A percentile compares a stretch with the other conserved stretches of the same genome.
Conservation (phyloP, 108 stramenopile genomes). For the Nitzschia putrida region DNA sequence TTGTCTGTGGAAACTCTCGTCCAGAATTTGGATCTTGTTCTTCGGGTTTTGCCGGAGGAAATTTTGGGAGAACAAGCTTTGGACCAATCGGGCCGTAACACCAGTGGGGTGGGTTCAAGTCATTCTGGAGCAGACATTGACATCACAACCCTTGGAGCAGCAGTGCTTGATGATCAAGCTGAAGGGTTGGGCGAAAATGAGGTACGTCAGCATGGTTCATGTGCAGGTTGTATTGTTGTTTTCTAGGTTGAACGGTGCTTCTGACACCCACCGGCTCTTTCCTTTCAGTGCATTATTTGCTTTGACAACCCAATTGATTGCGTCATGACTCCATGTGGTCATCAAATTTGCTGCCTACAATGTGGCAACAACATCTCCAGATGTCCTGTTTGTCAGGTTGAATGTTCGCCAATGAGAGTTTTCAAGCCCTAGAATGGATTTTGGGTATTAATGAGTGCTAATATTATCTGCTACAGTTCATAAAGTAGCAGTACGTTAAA, state of each 20-base stretch:
- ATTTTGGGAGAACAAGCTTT: slow-evolving; percentile 13
- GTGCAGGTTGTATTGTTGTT: neutral
- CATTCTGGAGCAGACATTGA: slow-evolving; percentile 1
- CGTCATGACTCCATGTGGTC: slow-evolving; percentile 80
- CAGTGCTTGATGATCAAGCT: slow-evolving; percentile 7
- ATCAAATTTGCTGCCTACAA: slow-evolving; percentile 70
- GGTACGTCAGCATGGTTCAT: slow-evolving; percentile 3
- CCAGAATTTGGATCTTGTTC: slow-evolving; percentile 44
- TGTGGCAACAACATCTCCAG: slow-evolving; percentile 48
- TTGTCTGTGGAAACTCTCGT: slow-evolving; percentile 46
- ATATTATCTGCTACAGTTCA: too few species aligned
- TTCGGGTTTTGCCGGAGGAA: slow-evolving; percentile 43
- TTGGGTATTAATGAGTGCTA: too few species aligned
- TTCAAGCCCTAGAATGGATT: slow-evolving; percentile 46
- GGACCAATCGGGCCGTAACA: neutral
- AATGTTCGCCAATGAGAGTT: slow-evolving; percentile 67
- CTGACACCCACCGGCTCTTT: neutral
- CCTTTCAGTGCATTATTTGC: slow-evolving; percentile 65
- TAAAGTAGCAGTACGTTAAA: too few species aligned
- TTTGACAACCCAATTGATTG: slow-evolving; percentile 57
- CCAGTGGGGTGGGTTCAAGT: neutral
- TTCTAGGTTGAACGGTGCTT: neutral
- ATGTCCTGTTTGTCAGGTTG: slow-evolving; percentile 66
- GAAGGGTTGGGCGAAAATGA: slow-evolving; percentile 8
- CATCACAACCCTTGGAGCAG: neutral